These are phyloP conservation scores for Lactarius akahatsu DNA, from an alignment of 768 basidiomycete species.

Conservation along the genomic window DNA sequence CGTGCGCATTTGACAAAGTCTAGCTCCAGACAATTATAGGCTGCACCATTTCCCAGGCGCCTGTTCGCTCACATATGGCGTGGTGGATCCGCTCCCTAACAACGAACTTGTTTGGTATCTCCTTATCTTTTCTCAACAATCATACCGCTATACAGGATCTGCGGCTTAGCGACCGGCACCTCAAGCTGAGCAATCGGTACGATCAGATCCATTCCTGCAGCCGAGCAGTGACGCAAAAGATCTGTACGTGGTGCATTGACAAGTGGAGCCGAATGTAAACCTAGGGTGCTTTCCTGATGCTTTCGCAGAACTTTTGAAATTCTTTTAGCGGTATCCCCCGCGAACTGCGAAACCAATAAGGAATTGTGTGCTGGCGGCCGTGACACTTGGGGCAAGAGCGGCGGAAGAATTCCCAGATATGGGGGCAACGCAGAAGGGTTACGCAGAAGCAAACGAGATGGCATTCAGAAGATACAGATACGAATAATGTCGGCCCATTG, in stretches of 20 bases:
- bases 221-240: neutral
- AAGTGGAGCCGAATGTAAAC: neutral
- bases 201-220: neutral
- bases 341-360: neutral
- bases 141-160: neutral
- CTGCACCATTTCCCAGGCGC: neutral
- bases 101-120: too few species aligned
- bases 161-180: neutral
- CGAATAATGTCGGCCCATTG: neutral
- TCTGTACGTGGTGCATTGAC: neutral
- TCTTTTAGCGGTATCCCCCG: neutral
- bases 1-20: too few species aligned
- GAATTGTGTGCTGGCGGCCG: neutral
- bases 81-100: neutral
- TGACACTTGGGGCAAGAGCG: neutral
- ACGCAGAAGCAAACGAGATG: neutral
- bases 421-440: neutral
- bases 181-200: too few species aligned
- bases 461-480: neutral
- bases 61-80: neutral
- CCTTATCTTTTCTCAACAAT: neutral
- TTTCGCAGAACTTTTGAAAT: neutral
- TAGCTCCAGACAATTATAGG: neutral
- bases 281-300: neutral
- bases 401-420: neutral